Percentiles rank a stretch among this genome's conserved stretches.
Evolutionary conservation across 2,329 filamentous ascomycete genomes (phyloP).

Genomic region (Juglanconis oblonga): DNA sequence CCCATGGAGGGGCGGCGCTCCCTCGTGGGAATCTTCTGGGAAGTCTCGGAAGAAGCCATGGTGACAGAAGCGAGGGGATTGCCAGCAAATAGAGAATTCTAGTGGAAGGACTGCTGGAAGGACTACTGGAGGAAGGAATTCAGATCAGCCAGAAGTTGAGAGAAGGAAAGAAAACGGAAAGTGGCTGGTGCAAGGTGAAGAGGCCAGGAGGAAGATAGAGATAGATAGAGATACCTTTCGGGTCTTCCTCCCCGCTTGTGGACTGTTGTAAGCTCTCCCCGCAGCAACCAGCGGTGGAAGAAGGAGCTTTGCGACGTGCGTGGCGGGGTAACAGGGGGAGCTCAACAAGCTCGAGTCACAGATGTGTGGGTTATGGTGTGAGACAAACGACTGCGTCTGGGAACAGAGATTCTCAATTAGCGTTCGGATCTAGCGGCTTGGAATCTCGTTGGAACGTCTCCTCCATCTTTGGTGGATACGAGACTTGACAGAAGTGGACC

Average conservation of each 20-base stretch:
- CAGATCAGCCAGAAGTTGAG: background rate
- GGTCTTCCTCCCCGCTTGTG: no score
- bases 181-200: background rate
- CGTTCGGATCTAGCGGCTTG: no score
- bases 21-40: constrained; percentile 48
- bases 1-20: constrained; percentile 80
- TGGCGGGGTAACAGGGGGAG: constrained; percentile 6
- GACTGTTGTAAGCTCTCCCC: no score
- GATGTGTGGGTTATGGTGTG: background rate
- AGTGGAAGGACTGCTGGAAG: background rate
- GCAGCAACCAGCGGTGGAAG: background rate
- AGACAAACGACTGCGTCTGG: background rate
- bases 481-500: no score
- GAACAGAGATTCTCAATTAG: no score
- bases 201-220: background rate
- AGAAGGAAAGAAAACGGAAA: background rate
- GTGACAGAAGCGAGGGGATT: background rate
- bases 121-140: background rate
- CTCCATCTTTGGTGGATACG: no score
- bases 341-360: background rate
- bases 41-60: constrained; percentile 27
- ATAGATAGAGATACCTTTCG: background rate
- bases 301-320: background rate
- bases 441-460: no score
- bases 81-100: background rate